Evolutionary conservation across 805 yeast genomes (phyloP).

Genomic region (Metschnikowia matae): DNA sequence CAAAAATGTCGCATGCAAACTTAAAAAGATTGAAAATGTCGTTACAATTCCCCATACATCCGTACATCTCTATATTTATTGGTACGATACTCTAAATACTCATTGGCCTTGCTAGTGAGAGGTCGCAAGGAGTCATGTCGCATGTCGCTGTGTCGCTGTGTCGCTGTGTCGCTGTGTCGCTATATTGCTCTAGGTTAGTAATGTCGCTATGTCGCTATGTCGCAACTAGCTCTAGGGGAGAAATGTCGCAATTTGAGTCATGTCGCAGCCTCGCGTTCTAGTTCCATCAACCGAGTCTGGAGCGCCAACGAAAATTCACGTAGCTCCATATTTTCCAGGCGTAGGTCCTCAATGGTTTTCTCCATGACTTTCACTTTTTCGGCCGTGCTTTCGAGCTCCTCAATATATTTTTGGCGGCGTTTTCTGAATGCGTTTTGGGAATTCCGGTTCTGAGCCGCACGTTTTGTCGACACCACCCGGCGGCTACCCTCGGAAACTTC

Average conservation of each 20-base stretch:
- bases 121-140: too few relatives aligned
- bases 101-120: too few relatives aligned
- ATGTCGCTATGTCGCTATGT: neutral
- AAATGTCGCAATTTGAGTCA: neutral
- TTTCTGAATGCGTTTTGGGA: slow-evolving; percentile 91
- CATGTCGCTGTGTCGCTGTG: neutral
- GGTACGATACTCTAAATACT: too few relatives aligned
- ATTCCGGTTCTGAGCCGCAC: slow-evolving; percentile 88
- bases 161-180: neutral
- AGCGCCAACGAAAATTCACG: slow-evolving; percentile 69
- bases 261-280: slow-evolving; percentile 9
- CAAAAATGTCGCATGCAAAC: too few relatives aligned
- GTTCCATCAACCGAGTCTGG: slow-evolving; percentile 61
- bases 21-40: too few relatives aligned
- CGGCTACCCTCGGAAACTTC: neutral
- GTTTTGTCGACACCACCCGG: slow-evolving; percentile 52
- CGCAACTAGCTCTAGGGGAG: neutral
- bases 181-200: neutral
- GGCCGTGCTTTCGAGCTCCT: slow-evolving; percentile 71
- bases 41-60: too few relatives aligned
- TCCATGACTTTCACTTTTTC: slow-evolving; percentile 58
- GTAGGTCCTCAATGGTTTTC: slow-evolving; percentile 61
- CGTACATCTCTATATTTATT: too few relatives aligned
- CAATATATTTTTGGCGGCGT: slow-evolving; percentile 76
- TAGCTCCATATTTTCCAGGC: slow-evolving; percentile 65